Evolutionary conservation across 2,329 filamentous ascomycete species (phyloP), one percentile per base, ranked within the genome.

Genomic region (Ascochyta rabiei): DNA sequence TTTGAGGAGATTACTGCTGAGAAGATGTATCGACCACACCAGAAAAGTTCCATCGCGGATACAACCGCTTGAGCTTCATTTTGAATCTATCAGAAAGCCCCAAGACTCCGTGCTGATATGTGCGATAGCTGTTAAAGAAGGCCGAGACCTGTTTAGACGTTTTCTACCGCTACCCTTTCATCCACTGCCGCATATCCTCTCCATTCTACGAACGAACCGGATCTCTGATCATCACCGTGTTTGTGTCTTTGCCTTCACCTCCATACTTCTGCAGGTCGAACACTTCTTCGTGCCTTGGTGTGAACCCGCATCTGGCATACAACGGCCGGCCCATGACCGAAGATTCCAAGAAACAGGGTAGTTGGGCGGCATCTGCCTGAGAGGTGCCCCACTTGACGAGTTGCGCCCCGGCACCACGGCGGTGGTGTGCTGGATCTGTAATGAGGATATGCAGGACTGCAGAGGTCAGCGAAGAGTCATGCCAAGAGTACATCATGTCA

Each of bases 271-370:
- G 43, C 30, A 73, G 19, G 37, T 74, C 67, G 18, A 68, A 74
- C 3, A 45, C 40, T 19, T 60, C 50, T 12, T 66, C 64, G 4
- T 67, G 42, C 10, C 62, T 55, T 2, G 56, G n/a, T 8, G 59
- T 46, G 24, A 73, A 75, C 9, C 70, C 71, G 28, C 63, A 53
- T 24, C 66, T 68, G 46, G 60, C 64, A 57, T 81, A 81, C 43
- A 81, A 50, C 7, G 70, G 71, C 43, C 64, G 71, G 0, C 78
- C 79, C 47, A 70, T 68, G 9, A 70, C 65, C 9, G 74, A 75
- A 3, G 76, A 68, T 52, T 81, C 79, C 8, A 81, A 58, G 58
- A 75, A 81, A 2, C 64, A 62, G n/a, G 72, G 73, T 18, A 81
- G 43, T 1, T 73, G 68, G 15, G 72, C 60, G 38, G 66, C 60